phyloP scores from a whole-genome alignment of 1,139 yeast genomes.

The Yamadazyma conglobata region DNA sequence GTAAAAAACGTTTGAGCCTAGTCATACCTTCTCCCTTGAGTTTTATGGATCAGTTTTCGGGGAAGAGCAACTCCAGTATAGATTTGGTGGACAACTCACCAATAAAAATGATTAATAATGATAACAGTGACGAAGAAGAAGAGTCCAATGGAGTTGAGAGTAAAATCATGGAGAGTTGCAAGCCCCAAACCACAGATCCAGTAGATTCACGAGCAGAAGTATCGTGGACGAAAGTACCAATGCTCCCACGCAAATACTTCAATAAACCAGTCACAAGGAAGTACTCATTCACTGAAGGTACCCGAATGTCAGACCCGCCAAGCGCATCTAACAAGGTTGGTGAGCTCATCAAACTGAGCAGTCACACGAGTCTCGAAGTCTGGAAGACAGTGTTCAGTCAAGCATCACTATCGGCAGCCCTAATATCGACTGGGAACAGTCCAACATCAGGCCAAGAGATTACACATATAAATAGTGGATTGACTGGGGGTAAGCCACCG shows the following conservation, averaged over 20 bases:
- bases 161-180: too few relatives aligned
- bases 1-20: too few relatives aligned
- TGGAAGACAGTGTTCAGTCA: constrained; percentile 47
- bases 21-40: not conserved
- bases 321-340: constrained; percentile 1
- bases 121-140: not conserved
- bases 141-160: too few relatives aligned
- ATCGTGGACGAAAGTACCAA: not conserved
- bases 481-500: not conserved
- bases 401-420: constrained; percentile 49
- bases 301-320: constrained; percentile 3
- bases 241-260: not conserved
- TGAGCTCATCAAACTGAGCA: too few relatives aligned
- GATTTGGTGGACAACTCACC: not conserved
- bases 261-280: constrained; percentile 3
- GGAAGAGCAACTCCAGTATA: too few relatives aligned
- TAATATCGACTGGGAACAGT: constrained; percentile 43
- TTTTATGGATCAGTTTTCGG: not conserved
- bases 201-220: not conserved
- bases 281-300: constrained; percentile 7
- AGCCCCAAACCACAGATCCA: too few relatives aligned
- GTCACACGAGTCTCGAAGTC: constrained; percentile 3
- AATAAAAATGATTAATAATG: constrained; percentile 2
- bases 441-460: constrained; percentile 23
- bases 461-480: constrained; percentile 16